These are phyloP conservation scores for Zygotorulaspora danielsina DNA, from an alignment of 805 yeast species.

Conservation along the genomic window DNA sequence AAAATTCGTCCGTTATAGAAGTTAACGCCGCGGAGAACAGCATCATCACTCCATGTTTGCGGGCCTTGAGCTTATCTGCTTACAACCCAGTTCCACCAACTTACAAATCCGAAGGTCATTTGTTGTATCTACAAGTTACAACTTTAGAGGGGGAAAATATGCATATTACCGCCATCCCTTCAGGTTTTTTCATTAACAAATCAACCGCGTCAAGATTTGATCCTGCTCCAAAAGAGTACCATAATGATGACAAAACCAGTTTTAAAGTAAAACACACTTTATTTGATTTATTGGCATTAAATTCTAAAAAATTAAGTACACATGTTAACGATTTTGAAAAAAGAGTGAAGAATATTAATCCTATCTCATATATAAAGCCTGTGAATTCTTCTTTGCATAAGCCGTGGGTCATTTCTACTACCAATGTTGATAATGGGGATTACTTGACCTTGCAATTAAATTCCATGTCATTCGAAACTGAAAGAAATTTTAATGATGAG, in stretches of 20 bases:
- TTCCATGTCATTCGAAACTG: conserved; percentile 27
- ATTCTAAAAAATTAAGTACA: conserved; percentile 59
- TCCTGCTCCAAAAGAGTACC: conserved; percentile 44
- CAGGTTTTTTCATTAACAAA: conserved; percentile 77
- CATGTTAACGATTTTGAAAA: conserved; percentile 51
- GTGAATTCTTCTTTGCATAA: conserved; percentile 54
- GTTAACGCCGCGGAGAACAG: conserved; percentile 20
- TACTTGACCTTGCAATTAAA: conserved; percentile 53
- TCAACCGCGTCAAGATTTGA: conserved; percentile 67
- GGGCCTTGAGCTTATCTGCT: conserved; percentile 64
- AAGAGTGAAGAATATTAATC: conserved; percentile 40
- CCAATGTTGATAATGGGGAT: conserved; percentile 46
- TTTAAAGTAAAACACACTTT: conserved; percentile 42
- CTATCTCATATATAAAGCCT: conserved; percentile 59
- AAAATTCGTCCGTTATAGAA: conserved; percentile 16
- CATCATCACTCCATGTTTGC: conserved; percentile 39
- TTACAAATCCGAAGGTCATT: conserved; percentile 66
- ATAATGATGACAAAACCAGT: conserved; percentile 17
- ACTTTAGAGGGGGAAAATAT: conserved; percentile 78
- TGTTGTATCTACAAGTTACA: conserved; percentile 67
- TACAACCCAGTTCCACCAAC: conserved; percentile 83
- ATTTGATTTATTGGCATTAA: conserved; percentile 52
- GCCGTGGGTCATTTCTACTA: conserved; percentile 63
- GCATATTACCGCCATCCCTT: conserved; percentile 70
- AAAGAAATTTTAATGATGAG: conserved; percentile 89